Conservation (phyloP, 1,284 basidiomycete genomes). For the Ganoderma sinense region DNA sequence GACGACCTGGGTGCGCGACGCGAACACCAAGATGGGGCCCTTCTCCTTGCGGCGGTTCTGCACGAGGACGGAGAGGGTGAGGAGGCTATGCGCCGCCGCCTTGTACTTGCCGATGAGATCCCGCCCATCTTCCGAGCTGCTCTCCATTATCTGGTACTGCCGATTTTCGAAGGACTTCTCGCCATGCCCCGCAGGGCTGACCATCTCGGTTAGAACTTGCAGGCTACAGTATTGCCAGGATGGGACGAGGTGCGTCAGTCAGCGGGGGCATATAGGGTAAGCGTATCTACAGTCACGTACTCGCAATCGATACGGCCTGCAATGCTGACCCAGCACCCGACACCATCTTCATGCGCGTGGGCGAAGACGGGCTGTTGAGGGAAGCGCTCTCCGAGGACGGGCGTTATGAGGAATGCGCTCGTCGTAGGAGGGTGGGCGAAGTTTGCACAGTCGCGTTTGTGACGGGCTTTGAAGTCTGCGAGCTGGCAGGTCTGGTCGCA, state of each 20-base stretch:
- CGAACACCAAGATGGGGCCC: constrained; percentile 14
- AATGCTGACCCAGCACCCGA: constrained; percentile 26
- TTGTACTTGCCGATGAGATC: constrained; percentile 18
- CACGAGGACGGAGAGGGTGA: constrained; percentile 21
- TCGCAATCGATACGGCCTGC: constrained; percentile 21
- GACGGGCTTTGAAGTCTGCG: constrained; percentile 22
- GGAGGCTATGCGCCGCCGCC: constrained; percentile 13
- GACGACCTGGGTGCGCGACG: constrained; percentile 19
- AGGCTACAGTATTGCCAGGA: constrained; percentile 9
- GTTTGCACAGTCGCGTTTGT: constrained; percentile 26
- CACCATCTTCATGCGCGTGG: constrained; percentile 17
- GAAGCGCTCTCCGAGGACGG: constrained; percentile 10
- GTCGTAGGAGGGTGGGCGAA: constrained; percentile 22
- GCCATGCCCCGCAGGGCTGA: neutral
- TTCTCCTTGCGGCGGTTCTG: constrained; percentile 27
- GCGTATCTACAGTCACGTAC: neutral
- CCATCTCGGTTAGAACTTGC: constrained; percentile 1
- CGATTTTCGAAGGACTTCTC: neutral
- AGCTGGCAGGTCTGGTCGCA: constrained; percentile 24
- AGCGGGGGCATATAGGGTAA: neutral
- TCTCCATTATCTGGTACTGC: constrained; percentile 7
- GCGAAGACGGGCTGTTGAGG: constrained; percentile 22
- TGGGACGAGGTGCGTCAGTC: neutral
- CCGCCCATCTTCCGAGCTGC: constrained; percentile 1
- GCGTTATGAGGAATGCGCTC: constrained; percentile 17